Percentiles rank a stretch among this genome's conserved stretches.
These are phyloP conservation scores for Kuraishia cidri DNA, from an alignment of 805 yeast genomes.

Conservation along the genomic window DNA sequence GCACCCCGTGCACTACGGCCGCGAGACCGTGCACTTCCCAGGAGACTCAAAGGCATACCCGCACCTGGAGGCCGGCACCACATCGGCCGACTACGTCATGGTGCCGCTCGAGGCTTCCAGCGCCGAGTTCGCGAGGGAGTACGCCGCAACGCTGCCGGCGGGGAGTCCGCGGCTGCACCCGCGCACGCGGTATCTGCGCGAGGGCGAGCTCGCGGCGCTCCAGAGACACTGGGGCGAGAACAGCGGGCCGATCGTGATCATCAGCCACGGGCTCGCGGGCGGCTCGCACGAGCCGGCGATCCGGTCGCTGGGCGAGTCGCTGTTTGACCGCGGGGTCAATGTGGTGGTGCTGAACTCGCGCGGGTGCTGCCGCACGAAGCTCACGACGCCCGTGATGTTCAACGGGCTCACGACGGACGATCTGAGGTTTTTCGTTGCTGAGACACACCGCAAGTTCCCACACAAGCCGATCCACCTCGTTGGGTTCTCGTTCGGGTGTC, in stretches of 20 bases:
- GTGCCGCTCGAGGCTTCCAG: constrained; percentile 13
- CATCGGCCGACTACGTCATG: constrained; percentile 41
- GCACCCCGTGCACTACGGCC: constrained; percentile 34
- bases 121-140: constrained; percentile 18
- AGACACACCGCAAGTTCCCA: constrained; percentile 44
- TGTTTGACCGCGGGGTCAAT: constrained; percentile 36
- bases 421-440: constrained; percentile 46
- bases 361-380: constrained; percentile 71
- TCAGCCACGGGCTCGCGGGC: constrained; percentile 70
- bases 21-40: constrained; percentile 30
- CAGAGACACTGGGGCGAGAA: constrained; percentile 22
- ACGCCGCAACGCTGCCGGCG: constrained; percentile 33
- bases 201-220: constrained; percentile 26
- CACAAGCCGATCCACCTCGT: constrained; percentile 53
- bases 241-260: constrained; percentile 48
- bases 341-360: constrained; percentile 57
- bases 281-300: constrained; percentile 74
- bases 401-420: constrained; percentile 67
- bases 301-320: constrained; percentile 38
- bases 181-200: constrained; percentile 52
- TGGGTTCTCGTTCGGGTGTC: constrained; percentile 71
- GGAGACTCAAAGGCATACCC: constrained; percentile 17
- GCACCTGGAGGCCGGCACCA: constrained; percentile 24
- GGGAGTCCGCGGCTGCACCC: constrained; percentile 58
- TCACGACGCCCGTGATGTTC: constrained; percentile 60